phyloP scores from a whole-genome alignment of 352 stramenopile genomes.

The Phytophthora uliginosa region DNA sequence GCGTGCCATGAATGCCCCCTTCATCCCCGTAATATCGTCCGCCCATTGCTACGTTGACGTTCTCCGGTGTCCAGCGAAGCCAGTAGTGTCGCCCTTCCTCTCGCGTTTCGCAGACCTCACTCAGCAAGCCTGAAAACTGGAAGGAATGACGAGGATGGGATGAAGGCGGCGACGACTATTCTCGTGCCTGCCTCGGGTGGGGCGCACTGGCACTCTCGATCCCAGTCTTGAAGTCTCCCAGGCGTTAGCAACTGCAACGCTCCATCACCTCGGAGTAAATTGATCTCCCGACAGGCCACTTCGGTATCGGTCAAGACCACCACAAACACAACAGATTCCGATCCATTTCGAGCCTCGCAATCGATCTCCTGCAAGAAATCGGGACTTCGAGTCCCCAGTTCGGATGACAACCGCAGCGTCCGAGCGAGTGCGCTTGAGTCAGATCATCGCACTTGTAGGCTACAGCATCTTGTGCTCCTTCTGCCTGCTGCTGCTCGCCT shows the following conservation, averaged over 20 bases:
- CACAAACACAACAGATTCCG: not conserved
- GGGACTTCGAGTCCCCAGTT: conserved; percentile 5
- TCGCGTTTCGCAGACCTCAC: conserved; percentile 22
- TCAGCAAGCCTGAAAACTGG: conserved; percentile 2
- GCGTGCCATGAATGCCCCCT: not conserved
- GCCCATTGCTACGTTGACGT: conserved; percentile 11
- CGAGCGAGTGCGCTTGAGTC: conserved; percentile 26
- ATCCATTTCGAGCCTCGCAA: not conserved
- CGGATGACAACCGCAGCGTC: not conserved
- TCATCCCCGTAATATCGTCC: not conserved
- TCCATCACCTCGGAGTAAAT: conserved; percentile 10
- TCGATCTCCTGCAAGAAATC: not conserved
- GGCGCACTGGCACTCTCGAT: conserved; percentile 19
- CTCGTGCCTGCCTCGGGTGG: conserved; percentile 10
- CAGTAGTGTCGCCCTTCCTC: conserved; percentile 17
- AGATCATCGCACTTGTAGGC: conserved; percentile 45
- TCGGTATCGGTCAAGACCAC: conserved; percentile 7
- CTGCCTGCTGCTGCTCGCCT: conserved; percentile 46
- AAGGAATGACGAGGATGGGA: conserved; percentile 19
- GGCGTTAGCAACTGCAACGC: conserved; percentile 5
- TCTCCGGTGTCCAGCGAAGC: conserved; percentile 17
- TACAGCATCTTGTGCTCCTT: conserved; percentile 49
- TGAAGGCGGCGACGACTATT: conserved; percentile 26
- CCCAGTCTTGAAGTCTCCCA: conserved; percentile 31
- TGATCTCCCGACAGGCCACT: not conserved